Conservation (phyloP, 2,329 filamentous ascomycete species). For the Aspergillus hortae region DNA sequence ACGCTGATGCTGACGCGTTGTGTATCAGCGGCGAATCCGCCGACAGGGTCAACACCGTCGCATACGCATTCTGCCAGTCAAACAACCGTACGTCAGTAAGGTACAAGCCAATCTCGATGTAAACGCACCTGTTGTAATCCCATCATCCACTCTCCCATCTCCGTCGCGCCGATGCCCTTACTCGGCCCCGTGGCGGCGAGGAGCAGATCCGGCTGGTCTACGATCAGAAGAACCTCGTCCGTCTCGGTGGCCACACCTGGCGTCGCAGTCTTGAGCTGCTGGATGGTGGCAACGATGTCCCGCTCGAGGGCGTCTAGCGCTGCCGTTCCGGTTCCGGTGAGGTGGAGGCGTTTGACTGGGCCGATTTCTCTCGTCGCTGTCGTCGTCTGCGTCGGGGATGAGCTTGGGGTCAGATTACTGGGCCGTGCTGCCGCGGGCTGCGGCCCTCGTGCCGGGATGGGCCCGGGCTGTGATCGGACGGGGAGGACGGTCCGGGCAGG, state of each 20-base stretch:
- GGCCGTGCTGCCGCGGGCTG: conserved; percentile 8
- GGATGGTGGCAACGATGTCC: conserved; percentile 31
- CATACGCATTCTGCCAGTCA: conserved; percentile 54
- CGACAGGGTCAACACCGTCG: conserved; percentile 64
- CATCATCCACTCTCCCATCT: conserved; percentile 56
- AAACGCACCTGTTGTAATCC: conserved; percentile 60
- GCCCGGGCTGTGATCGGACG: conserved; percentile 23
- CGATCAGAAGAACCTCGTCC: conserved; percentile 52
- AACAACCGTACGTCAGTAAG: not conserved
- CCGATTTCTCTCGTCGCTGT: conserved; percentile 14
- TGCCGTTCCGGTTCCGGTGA: conserved; percentile 25
- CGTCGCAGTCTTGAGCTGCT: conserved; percentile 23
- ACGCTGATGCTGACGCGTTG: conserved; percentile 31
- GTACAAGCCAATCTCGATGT: not conserved
- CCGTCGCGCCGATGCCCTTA: conserved; percentile 39
- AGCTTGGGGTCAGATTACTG: conserved; percentile 1
- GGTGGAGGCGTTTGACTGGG: conserved; percentile 25
- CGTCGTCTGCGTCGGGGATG: conserved; percentile 10
- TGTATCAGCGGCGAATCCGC: conserved; percentile 70
- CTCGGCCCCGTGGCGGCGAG: conserved; percentile 56
- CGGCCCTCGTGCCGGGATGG: conserved; percentile 19
- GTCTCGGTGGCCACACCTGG: conserved; percentile 19
- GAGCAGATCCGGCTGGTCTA: conserved; percentile 65
- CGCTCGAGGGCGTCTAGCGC: conserved; percentile 34
- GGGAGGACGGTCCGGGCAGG: conserved; percentile 24